Evolutionary conservation across 345 rosid species (phyloP).

Genomic region (Sonneratia caseolaris): DNA sequence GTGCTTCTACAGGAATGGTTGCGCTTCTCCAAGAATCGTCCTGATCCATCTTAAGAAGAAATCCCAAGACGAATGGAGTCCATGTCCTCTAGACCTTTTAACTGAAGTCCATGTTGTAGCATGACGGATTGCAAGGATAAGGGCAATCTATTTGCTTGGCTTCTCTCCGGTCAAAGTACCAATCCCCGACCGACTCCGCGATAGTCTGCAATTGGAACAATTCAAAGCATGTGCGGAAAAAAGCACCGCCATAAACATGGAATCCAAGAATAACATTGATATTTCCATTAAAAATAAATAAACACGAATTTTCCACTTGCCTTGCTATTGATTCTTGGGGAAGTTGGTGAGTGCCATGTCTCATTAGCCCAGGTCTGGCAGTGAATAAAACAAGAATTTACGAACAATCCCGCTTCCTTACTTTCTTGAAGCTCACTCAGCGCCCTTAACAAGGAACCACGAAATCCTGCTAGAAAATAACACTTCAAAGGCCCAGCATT

Average conservation of each 20-base stretch:
- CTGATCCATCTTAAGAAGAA: not conserved
- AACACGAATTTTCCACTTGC: conserved; percentile 18
- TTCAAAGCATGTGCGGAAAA: not conserved
- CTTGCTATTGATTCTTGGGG: conserved; percentile 61
- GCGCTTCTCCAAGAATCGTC: too few relatives aligned
- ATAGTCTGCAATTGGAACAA: conserved; percentile 45
- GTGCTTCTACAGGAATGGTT: not conserved
- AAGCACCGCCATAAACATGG: not conserved
- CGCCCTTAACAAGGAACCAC: conserved; percentile 50
- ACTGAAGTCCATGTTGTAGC: conserved; percentile 38
- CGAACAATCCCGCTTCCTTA: conserved; percentile 48
- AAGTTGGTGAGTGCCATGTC: conserved; percentile 66
- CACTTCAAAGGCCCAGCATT: not conserved
- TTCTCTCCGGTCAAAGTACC: conserved; percentile 57
- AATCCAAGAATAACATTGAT: not conserved
- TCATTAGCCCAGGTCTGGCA: conserved; percentile 55
- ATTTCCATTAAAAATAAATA: not conserved
- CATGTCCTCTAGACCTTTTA: not conserved
- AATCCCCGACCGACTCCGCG: conserved; percentile 79
- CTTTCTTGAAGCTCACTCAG: conserved; percentile 34
- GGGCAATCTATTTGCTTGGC: conserved; percentile 73
- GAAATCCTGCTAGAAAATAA: conserved; percentile 39
- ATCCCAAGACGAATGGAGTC: not conserved
- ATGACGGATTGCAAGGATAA: conserved; percentile 83
- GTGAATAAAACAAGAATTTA: conserved; percentile 77